Percentiles rank a stretch among this genome's conserved stretches.
These are phyloP conservation scores for Apiotrichum porosum DNA, from an alignment of 1,284 basidiomycete species.

Conservation along the genomic window DNA sequence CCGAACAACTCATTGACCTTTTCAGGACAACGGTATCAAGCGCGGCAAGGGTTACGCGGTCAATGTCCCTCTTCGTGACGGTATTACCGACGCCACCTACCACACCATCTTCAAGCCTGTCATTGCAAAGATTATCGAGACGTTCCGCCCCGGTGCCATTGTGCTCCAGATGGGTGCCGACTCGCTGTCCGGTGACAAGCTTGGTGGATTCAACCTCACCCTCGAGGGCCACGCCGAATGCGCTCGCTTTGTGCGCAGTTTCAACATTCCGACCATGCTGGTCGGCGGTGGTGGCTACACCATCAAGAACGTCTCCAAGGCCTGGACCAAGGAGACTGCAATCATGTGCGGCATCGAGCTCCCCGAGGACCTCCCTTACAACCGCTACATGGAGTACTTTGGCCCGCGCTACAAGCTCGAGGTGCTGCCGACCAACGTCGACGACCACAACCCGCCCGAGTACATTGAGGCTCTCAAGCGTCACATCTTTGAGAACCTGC, in stretches of 20 bases:
- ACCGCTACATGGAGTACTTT: conserved; percentile 97
- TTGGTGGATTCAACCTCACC: conserved; percentile 93
- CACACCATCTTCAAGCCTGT: conserved; percentile 84
- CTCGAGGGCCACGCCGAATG: conserved; percentile 91
- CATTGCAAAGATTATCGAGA: conserved; percentile 80
- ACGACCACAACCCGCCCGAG: conserved; percentile 82
- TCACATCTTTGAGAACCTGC: conserved; percentile 71
- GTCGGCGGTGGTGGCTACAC: conserved; percentile 97
- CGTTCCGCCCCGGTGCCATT: conserved; percentile 82
- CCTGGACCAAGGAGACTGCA: conserved; percentile 97
- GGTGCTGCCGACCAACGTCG: conserved; percentile 87
- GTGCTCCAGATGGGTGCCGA: conserved; percentile 95
- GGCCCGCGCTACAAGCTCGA: conserved; percentile 92
- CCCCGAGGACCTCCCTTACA: conserved; percentile 82
- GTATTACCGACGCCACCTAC: conserved; percentile 73
- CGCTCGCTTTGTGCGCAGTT: conserved; percentile 76
- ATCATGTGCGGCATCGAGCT: conserved; percentile 85
- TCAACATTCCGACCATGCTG: conserved; percentile 82
- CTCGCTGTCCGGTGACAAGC: conserved; percentile 88
- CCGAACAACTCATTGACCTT: no score
- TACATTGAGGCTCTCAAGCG: conserved; percentile 74
- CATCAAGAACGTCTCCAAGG: conserved; percentile 81
- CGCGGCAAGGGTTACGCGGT: conserved; percentile 86
- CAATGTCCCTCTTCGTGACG: conserved; percentile 91
- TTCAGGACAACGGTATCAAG: conserved; percentile 72